Evolutionary conservation across 257 asterid species (phyloP), one percentile per base, ranked within the genome.

Genomic region (Nicotiana attenuata): DNA sequence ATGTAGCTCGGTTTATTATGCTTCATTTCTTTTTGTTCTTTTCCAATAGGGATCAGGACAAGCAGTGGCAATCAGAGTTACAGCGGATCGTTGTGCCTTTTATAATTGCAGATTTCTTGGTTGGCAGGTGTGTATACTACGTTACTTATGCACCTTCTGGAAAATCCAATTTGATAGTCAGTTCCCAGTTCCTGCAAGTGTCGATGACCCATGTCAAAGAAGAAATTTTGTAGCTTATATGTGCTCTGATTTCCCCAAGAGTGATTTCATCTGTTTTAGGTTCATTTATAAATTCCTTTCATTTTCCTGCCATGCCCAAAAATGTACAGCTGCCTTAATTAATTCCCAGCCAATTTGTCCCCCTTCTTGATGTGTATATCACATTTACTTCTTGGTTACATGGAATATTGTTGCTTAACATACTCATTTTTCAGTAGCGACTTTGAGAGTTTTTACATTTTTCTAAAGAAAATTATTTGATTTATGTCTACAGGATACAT

Each of bases 61-160:
- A 87, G 99, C 99, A 56, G 99, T 93, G 88, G 99, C 98, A 29
- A 76, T 93, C 81, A 87, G 99, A 83, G 97, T 92, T 88, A 93
- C 98, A 0, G 97, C 99, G 13, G 98, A 96, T 82, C 97, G 93
- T 16, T 94, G 96, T 81, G 97, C 96, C 1, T 96, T 94, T 83
- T 96, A 94, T 88, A 92, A 90, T 85, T 96, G 98, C 92, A 91
- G 96, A 81, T 96, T 96, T 89, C 97, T 91, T 76, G 97, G 98
- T 28, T 94, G 97, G 97, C 99, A 96, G 99, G 99, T 95, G 76
- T 24, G 13, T 63, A 78, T 22, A 50, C 65, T 31, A 29, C 10
- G 5, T 7, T 11, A 16, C 10, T 65, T 3, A 4, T 76, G 71
- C 10, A 47, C 24, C 41, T 73, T 73, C 24, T 24, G 41, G 24